Base-by-base conservation (phyloP, 192 early-diverging fungal genomes). In the Backusella tuberculispora region DNA sequence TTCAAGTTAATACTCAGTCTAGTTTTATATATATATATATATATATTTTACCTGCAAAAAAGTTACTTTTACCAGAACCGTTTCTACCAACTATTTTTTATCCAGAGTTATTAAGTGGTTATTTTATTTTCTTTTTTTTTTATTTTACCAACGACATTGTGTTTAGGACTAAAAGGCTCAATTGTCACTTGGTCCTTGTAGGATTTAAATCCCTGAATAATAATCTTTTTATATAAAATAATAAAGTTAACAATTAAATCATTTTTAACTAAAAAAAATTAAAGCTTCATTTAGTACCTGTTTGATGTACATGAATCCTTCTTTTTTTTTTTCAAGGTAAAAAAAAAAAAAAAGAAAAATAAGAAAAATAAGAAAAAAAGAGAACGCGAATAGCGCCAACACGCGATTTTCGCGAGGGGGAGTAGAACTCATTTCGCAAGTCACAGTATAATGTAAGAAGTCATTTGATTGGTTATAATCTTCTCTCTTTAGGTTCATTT, bases 121-220 rank as follows among this genome's bases (percentile, higher is more conserved):
- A 47, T n/a, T 41, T 66, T 40, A 0, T 19, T 74, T 17, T 56
- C 19, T 10, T 66, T 10, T 41, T 74, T 21, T 42, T 67, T 14
- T 21, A 21, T 37, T 71, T 79, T 85, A 94, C 95, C 96, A 80
- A 99, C 91, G 65, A 98, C 98, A 85, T 99, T 99, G 82, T 97
- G 97, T 40, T 91, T 85, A 4, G 90, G 90, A 76, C 94, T 95
- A 78, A 99, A 96, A 5, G 95, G 95, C 46, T 98, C 95, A 60
- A 95, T 94, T 19, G 89, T 87, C 15, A 93, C 97, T 81, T 98
- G 96, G 74, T 99, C 95, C 81, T 97, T 97, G 85, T 99, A 99
- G 78, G 96, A 97, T 85, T 99, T 99, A 90, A 99, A 99, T 63
- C 98, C 98, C 78, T 97, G 95, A 73, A 99, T 99, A 44, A 92